Evolutionary conservation across 352 stramenopile species (phyloP).

Genomic region (Globisporangium yorkense): DNA sequence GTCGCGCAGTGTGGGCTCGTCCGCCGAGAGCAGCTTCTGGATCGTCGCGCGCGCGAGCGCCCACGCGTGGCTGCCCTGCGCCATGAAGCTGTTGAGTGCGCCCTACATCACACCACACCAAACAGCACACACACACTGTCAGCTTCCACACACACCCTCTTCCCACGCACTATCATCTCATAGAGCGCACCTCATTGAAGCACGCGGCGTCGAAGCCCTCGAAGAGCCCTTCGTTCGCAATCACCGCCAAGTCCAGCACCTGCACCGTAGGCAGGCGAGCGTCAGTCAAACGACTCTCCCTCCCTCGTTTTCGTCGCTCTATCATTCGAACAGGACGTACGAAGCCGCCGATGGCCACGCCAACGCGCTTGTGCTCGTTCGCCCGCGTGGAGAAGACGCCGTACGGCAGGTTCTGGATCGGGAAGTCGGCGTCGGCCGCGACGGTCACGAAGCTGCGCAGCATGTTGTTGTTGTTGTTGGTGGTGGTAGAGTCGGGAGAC

Average conservation of each 20-base stretch:
- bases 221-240: conserved; percentile 89
- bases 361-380: conserved; percentile 62
- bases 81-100: conserved; percentile 93
- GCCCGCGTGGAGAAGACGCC: conserved; percentile 87
- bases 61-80: conserved; percentile 84
- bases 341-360: conserved; percentile 79
- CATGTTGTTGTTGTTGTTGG: conserved; percentile 11
- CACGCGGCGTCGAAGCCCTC: conserved; percentile 70
- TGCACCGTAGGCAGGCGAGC: conserved; percentile 7
- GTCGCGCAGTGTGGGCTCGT: conserved; percentile 71
- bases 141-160: not conserved
- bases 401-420: conserved; percentile 95
- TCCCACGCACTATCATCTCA: not conserved
- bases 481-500: not conserved
- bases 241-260: conserved; percentile 86
- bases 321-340: conserved; percentile 21
- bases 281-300: not conserved
- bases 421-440: conserved; percentile 80
- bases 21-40: conserved; percentile 78
- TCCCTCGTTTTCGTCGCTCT: not conserved
- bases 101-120: conserved; percentile 20
- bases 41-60: conserved; percentile 78
- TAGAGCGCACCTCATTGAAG: conserved; percentile 47
- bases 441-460: conserved; percentile 57
- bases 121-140: conserved; percentile 22